Percentiles rank a stretch among this genome's conserved stretches.
phyloP scores from a whole-genome alignment of 148 eudicot species.

The Dianthus caryophyllus region DNA sequence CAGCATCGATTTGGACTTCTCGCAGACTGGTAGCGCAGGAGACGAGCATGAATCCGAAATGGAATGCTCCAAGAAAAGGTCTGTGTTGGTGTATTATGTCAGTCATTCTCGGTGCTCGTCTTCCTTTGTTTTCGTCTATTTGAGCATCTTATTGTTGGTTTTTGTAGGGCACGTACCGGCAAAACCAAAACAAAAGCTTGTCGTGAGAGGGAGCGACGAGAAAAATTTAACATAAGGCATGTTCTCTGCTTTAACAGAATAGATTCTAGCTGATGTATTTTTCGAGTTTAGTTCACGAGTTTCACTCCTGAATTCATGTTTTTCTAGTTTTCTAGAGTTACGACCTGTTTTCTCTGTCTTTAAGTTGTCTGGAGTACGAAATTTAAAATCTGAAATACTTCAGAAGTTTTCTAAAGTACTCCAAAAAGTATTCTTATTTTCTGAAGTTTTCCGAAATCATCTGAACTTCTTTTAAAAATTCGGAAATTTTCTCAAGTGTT shows the following conservation, averaged over 20 bases:
- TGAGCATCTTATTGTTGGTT: constrained; percentile 16
- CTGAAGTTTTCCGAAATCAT: too few species aligned
- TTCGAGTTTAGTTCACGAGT: not conserved
- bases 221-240: constrained; percentile 70
- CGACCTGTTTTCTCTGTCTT: too few species aligned
- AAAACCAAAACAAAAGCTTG: constrained; percentile 61
- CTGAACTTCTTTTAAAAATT: too few species aligned
- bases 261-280: not conserved
- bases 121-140: not conserved
- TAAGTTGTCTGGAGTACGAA: too few species aligned
- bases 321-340: too few species aligned
- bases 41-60: constrained; percentile 37
- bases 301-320: too few species aligned
- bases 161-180: constrained; percentile 52
- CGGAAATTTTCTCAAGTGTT: too few species aligned
- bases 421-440: not conserved
- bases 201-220: constrained; percentile 76
- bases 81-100: not conserved
- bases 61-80: constrained; percentile 59
- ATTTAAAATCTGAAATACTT: too few species aligned
- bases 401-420: too few species aligned
- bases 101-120: not conserved
- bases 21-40: constrained; percentile 30
- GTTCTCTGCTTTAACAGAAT: constrained; percentile 7
- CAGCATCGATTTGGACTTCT: constrained; percentile 40